Base-by-base conservation (phyloP, 192 early-diverging fungal species). In the Backusella parvicylindrica region DNA sequence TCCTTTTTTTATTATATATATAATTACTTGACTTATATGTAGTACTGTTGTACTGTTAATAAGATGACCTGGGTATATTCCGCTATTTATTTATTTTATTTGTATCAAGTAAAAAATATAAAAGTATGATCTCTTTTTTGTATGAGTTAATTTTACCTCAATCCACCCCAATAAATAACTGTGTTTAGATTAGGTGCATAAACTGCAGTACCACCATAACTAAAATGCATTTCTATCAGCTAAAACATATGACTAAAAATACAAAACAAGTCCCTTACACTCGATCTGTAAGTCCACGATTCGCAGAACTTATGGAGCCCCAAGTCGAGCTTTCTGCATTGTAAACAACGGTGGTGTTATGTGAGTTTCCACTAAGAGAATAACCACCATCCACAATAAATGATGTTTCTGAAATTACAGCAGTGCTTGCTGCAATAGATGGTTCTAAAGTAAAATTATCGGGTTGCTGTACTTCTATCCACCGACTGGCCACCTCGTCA, bases 171-270 rank as follows among this genome's bases (percentile, higher is more conserved):
- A 23, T 68, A 68, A 68, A 37, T 8, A 23, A 68, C 23, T 11
- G 8, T 2, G 18, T 33, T 33, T 67, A 23, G n/a, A 18, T 67
- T 67, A 35, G 65, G 65, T 38, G 38, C 35, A 68, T 36, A 37
- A 12, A 68, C 66, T 38, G 66, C 66, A 21, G 66, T 68, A 37
- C 66, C 66, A 33, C 18, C 36, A 68, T 23, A 38, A 68, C 66
- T 68, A 68, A 68, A 66, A 16, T 66, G 33, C 66, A 68, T 68
- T 68, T 33, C 64, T 16, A 33, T 31, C 18, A 32, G 30, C 16
- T 18, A 60, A 60, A 60, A 13, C 49, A 60, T 60, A 60, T 60
- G 53, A 60, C 53, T 28, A 26, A 6, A 60, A 2, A 60, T 60
- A 60, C n/a, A n/a, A 47, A 60, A 60, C 53, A 60, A 60, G 50